Percentiles rank a stretch among this genome's conserved stretches.
phyloP scores from a whole-genome alignment of 2,329 filamentous ascomycete species.

The Fusarium tanahbumbuense region DNA sequence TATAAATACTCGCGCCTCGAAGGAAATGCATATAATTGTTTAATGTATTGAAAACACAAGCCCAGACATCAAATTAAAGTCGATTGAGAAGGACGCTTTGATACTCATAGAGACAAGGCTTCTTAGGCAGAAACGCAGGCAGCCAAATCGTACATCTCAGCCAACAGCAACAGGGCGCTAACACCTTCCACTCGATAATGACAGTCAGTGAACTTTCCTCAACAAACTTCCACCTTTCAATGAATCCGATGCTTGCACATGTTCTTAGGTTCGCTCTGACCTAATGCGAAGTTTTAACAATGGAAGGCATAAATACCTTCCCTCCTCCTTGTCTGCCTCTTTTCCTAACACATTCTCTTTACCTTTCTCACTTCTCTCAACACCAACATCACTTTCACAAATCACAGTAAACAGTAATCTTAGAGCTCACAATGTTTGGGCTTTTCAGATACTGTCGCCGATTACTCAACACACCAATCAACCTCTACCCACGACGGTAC shows the following conservation, averaged over 20 bases:
- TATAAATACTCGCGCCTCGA: slow-evolving; percentile 1
- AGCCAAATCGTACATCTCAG: not conserved
- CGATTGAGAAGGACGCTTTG: not conserved
- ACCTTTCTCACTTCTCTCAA: too few relatives aligned
- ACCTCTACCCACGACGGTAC: not conserved
- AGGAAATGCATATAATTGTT: not conserved
- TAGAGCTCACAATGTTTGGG: not conserved
- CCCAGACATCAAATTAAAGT: not conserved
- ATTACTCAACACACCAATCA: not conserved
- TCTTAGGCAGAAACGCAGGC: slow-evolving; percentile 20
- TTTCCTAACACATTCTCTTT: too few relatives aligned
- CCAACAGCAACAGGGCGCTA: slow-evolving; percentile 8
- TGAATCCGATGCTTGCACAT: not conserved
- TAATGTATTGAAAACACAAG: not conserved
- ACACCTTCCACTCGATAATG: not conserved
- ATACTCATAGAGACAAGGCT: slow-evolving; percentile 1
- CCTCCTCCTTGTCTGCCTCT: not conserved
- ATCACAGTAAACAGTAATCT: not conserved
- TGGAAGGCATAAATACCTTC: not conserved
- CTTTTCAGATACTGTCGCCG: not conserved
- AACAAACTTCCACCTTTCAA: not conserved
- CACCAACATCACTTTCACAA: not conserved
- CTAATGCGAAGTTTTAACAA: not conserved
- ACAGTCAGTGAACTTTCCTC: not conserved
- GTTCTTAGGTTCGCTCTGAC: not conserved